Evolutionary conservation across 2,329 filamentous ascomycete species (phyloP), one percentile per base, ranked within the genome.

Genomic region (Nemania abortiva): DNA sequence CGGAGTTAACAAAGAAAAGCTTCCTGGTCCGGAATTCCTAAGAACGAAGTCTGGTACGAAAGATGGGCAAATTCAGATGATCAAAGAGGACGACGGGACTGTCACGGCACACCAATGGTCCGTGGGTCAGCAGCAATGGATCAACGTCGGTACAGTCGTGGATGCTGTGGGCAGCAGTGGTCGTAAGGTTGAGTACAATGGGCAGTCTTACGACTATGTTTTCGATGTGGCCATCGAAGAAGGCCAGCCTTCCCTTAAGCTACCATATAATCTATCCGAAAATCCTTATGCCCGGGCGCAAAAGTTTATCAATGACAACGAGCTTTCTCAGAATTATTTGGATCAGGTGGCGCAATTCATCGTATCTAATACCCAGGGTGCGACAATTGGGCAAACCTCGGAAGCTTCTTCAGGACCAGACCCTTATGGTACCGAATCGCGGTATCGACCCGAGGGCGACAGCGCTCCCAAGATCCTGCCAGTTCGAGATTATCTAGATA

Each of bases 221-320:
- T 98, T 98, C 74, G 95, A 98, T 77, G 95, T 98, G 29, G 95
- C 97, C 75, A 97, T 98, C 70, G 93, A 97, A 79, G 95, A 98
- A 76, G 95, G 94, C 61, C 95, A 97, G 77, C 95, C 95, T 13
- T 90, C 95, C 0, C 84, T 98, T 54, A 98, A 98, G 80, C 86
- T 98, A n/a, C 94, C 95, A 0, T 98, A 92, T 82, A 98, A 98
- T 78, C 86, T 95, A 13, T 94, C 92, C 0, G 92, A 98, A 78
- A 98, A 98, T 74, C 93, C 94, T 0, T 98, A 97, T 79, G 93
- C 97, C 74, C 91, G 92, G 2, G 95, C 96, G 0, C 93, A 92
- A 42, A 97, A 94, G 77, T 99, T 98, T 74, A 90, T 98, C 56
- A 88, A 91, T 74, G 90, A 95, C 77, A 97, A 98, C 75, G 92